A percentile compares a stretch with the other conserved stretches of the same genome.
phyloP scores from a whole-genome alignment of 192 early-diverging fungal genomes.

The Backusella australiensis region DNA sequence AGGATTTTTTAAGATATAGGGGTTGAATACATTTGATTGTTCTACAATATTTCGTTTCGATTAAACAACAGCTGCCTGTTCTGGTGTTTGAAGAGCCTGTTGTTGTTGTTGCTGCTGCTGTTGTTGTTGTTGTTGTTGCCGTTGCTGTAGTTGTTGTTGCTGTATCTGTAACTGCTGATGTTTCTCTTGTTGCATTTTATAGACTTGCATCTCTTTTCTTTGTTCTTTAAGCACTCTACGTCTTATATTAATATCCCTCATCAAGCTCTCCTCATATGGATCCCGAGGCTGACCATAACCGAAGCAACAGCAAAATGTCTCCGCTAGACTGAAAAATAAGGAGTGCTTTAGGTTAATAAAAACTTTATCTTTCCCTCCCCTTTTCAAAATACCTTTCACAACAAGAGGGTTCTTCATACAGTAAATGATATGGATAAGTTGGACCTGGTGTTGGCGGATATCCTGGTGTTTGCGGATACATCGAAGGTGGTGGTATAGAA shows the following conservation, averaged over 20 bases:
- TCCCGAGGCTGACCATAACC: not conserved
- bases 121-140: not conserved
- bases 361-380: not conserved
- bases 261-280: not conserved
- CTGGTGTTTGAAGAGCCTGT: not conserved
- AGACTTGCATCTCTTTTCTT: not conserved
- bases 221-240: not conserved
- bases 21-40: not conserved
- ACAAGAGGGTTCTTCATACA: not conserved
- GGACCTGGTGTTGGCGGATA: not conserved
- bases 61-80: not conserved
- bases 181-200: constrained; percentile 1
- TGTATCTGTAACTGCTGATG: not conserved
- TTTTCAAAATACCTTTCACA: not conserved
- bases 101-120: not conserved
- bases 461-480: not conserved
- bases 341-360: not conserved
- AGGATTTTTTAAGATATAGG: not conserved
- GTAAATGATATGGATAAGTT: not conserved
- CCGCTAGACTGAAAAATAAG: not conserved
- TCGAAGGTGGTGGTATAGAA: not conserved
- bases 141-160: not conserved
- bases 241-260: not conserved
- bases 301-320: constrained; percentile 1
- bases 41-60: not conserved